Evolutionary conservation across 108 stramenopile genomes (phyloP).

Genomic region (Cyclotella atomus): DNA sequence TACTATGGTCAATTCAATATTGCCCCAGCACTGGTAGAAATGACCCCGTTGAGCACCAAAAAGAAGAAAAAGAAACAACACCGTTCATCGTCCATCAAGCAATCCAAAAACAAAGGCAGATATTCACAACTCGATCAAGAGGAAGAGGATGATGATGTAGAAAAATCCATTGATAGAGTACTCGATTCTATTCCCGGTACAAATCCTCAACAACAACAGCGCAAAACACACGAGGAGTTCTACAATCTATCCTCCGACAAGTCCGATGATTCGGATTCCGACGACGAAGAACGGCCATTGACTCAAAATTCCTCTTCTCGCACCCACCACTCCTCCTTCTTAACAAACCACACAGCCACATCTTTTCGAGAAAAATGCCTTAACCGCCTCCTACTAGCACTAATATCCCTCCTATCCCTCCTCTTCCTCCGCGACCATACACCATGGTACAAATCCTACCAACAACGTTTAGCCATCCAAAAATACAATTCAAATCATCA

Average conservation of each 20-base stretch:
- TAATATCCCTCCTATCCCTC: conserved; percentile 9
- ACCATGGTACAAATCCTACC: conserved; percentile 29
- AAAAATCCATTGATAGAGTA: not conserved
- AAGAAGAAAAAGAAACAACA: not conserved
- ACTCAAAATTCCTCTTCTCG: too few relatives aligned
- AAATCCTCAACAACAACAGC: not conserved
- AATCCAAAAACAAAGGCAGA: not conserved
- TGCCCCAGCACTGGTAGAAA: conserved; percentile 1
- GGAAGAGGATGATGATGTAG: not conserved
- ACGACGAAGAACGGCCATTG: conserved; percentile 42
- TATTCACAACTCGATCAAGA: conserved; percentile 6
- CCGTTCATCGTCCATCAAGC: too few relatives aligned
- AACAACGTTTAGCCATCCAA: conserved; percentile 12
- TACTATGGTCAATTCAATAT: conserved; percentile 9
- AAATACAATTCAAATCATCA: not conserved
- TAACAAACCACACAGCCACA: not conserved
- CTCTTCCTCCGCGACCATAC: conserved; percentile 31
- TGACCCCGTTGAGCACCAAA: not conserved
- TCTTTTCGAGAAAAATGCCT: conserved; percentile 29
- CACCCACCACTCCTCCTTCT: not conserved
- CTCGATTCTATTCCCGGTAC: not conserved
- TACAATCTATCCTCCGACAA: not conserved
- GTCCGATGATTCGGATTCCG: conserved; percentile 14
- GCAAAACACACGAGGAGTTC: not conserved
- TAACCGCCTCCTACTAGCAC: conserved; percentile 23